These are phyloP conservation scores for Verticillium nubilum DNA, from an alignment of 2,329 filamentous ascomycete genomes.

Conservation along the genomic window DNA sequence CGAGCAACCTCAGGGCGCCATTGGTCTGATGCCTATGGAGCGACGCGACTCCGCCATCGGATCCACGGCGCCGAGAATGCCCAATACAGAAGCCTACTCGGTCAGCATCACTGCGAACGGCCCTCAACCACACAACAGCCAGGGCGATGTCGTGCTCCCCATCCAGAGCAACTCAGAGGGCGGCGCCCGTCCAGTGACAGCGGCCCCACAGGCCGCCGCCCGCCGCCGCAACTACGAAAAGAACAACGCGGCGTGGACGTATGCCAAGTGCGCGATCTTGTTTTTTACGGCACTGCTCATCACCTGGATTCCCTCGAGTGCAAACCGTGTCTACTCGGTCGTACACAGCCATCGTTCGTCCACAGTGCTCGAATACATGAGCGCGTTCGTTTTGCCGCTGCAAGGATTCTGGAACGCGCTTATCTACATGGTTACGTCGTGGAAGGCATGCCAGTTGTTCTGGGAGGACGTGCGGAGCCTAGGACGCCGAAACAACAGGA, in stretches of 20 bases:
- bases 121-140: slow-evolving; percentile 14
- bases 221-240: slow-evolving; percentile 42
- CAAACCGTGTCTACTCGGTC: slow-evolving; percentile 70
- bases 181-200: slow-evolving; percentile 11
- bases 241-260: slow-evolving; percentile 61
- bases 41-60: slow-evolving; percentile 14
- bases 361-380: slow-evolving; percentile 61
- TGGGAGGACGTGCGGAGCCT: slow-evolving; percentile 27
- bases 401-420: slow-evolving; percentile 83
- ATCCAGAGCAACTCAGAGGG: slow-evolving; percentile 16
- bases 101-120: slow-evolving; percentile 36
- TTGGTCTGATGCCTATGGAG: slow-evolving; percentile 26
- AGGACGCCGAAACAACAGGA: slow-evolving; percentile 8
- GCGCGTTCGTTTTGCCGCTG: slow-evolving; percentile 69
- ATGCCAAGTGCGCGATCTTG: slow-evolving; percentile 64
- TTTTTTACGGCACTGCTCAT: slow-evolving; percentile 68
- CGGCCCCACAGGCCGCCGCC: slow-evolving; percentile 19
- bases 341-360: slow-evolving; percentile 46
- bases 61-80: not conserved
- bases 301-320: slow-evolving; percentile 72
- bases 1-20: slow-evolving; percentile 17
- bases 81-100: slow-evolving; percentile 27
- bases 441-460: slow-evolving; percentile 53
- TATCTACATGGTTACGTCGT: slow-evolving; percentile 69
- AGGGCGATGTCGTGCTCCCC: slow-evolving; percentile 21